Evolutionary conservation across 805 yeast genomes (phyloP), one percentile per base, ranked within the genome.

Genomic region (Metschnikowia borealis): DNA sequence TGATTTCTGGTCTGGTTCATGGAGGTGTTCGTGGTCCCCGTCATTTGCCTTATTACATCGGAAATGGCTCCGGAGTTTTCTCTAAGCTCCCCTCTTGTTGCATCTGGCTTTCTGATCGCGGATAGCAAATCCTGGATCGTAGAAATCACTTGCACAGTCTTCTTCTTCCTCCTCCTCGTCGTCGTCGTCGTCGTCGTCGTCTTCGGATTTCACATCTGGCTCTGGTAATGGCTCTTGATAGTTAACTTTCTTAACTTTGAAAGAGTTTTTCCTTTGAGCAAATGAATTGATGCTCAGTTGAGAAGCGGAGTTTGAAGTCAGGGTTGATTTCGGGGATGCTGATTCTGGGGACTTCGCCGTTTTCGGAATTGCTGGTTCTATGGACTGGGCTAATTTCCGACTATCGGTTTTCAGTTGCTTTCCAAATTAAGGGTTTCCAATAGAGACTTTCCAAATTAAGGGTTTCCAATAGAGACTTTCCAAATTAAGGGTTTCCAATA

Each of bases 1-100:
- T 82, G 80, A 67, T 91, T 89, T 62, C 95, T 81, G 35, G 94
- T 86, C 68, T 89, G 96, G 56, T 83, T 80, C 96, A 91, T 89
- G 21, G 95, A 83, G 5, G 83, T 81, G 59, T 84, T 83, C 1
- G 97, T 89, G 41, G 96, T 96, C 56, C 83, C 90, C 6, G 90
- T 83, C 96, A 92, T 91, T 62, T 86, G 90, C 34, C 81, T 75
- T 34, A 91, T 91, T 45, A 89, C 95, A 49, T 67, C 75, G 49
- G 85, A 82, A 54, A 92, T 90, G n/a, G 87, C 89, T 52, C 70
- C 71, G 0, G 96, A 85, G 43, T 87, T 87, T 1, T 71, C 76
- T 54, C 91, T 77, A 57, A 92, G 75, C 50, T 81, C 85, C 2
- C 89, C 90, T 55, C 84, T 82, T 0, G 89, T 85, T 1, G 89